Evolutionary conservation across 2,329 filamentous ascomycete genomes (phyloP), one percentile per base, ranked within the genome.

Genomic region (Aspergillus sp.): DNA sequence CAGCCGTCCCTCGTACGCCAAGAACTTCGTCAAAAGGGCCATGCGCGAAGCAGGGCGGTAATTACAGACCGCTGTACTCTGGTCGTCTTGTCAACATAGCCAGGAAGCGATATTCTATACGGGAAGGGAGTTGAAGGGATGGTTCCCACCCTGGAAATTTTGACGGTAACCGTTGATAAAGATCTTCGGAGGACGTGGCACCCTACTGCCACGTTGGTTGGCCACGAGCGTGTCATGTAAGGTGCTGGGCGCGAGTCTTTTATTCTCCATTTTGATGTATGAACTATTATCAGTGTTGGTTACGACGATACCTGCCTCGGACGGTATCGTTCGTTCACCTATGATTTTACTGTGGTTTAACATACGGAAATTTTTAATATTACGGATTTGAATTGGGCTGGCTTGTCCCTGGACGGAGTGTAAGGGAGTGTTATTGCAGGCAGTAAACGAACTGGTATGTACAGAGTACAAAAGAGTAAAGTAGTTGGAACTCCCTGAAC

Each of bases 1-100:
- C 32, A 49, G 47, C 15, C 54, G 57, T 32, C 46, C 52, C 7
- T 44, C 45, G 38, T 35, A 50, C 38, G 51, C 48, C 49, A 55
- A 55, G 48, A 47, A 52, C 45, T 51, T 49, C n/a, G 33, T 43
- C 35, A 58, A 51, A 41, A 48, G 53, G 46, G 32, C 49, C 43
- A 45, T 55, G 27, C 52, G 49, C n/a, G 25, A 30, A 30, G 25
- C 25, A 30, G 25, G 25, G 25, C 25, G 25, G 25, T 30, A 30
- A 30, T 30, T 30, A 30, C 25, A 30, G 25, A 30, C 25, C 25
- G 25, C 25, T 30, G 25, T 30, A 30, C 9, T 30, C 10, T 30
- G 25, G 3, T 27, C 9, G 25, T 27, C 25, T 30, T 30, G 25
- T 12, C 25, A 30, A 30, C 4, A 10, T 10, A 30, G 25, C 25